Evolutionary conservation across 495 filamentous ascomycete species (phyloP).

Genomic region (Podospora didyma): DNA sequence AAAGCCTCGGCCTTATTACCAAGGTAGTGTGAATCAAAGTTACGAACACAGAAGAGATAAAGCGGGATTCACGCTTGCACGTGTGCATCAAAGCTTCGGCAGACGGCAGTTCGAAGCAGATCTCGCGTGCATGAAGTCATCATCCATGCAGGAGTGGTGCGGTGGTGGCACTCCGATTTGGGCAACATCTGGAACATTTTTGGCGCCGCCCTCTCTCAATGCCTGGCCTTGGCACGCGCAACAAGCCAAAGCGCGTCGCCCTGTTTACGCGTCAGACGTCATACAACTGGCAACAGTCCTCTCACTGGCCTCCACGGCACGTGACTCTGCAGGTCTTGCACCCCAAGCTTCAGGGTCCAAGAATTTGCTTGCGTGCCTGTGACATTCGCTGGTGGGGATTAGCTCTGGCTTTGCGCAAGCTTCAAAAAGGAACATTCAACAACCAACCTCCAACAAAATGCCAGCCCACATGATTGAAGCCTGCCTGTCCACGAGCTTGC

Average conservation of each 20-base stretch:
- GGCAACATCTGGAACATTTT: constrained; percentile 3
- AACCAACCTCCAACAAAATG: background rate
- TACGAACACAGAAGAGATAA: too few species aligned
- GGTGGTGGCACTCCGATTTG: background rate
- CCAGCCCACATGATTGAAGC: background rate
- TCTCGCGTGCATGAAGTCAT: constrained; percentile 14
- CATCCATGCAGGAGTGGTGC: constrained; percentile 3
- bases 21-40: too few species aligned
- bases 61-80: background rate
- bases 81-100: background rate
- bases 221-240: background rate
- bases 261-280: constrained; percentile 26
- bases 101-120: background rate
- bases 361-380: too few species aligned
- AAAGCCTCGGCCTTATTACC: too few species aligned
- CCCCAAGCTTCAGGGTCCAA: too few species aligned
- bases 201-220: background rate
- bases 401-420: background rate
- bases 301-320: background rate
- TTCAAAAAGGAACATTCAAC: background rate
- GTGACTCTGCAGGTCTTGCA: too few species aligned
- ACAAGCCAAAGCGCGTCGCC: constrained; percentile 17
- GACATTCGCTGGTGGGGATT: background rate
- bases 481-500: too few species aligned
- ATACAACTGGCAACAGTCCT: constrained; percentile 20